Evolutionary conservation across 495 filamentous ascomycete genomes (phyloP), one percentile per base, ranked within the genome.

Genomic region (Aspergillus cavernicola): DNA sequence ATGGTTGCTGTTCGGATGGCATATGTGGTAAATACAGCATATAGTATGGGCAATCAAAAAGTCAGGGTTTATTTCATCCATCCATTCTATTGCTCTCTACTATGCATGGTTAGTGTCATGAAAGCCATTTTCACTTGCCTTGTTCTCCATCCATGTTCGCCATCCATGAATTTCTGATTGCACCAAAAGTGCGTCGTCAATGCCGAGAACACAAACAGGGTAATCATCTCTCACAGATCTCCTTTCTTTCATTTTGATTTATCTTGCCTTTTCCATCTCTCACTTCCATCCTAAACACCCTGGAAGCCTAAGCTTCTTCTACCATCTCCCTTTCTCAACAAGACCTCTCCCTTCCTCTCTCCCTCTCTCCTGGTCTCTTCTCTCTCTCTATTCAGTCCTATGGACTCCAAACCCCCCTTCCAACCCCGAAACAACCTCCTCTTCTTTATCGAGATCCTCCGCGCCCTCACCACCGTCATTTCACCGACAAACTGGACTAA

Each of bases 11-110:
- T 11, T 42, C 9, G 51, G 40, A 33, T 35, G 29, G 43, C 44
- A 47, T 47, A 56, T 50, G 13, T 42, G 37, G 45, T 33, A 56
- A 37, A 39, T 46, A 33, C 42, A 40, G 52, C 52, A 54, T 40
- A 47, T 47, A 47, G 29, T 32, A 29, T 16, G 33, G 42, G 33
- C 42, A 54, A 44, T 36, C 29, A 23, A 54, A 54, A 54, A 54
- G 52, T 54, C 40, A n/a, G 26, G 26, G 33, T 47, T 54, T 23
- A 52, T 28, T 50, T 37, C 36, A 18, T 20, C 12, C 24, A 28
- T 4, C 24, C 9, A 28, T 28, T n/a, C n/a, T n/a, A n/a, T n/a
- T n/a, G n/a, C 24, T 28, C 9, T 28, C 24, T 28, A 28, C 24
- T 28, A 28, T 28, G n/a, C n/a, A n/a, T n/a, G n/a, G n/a, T n/a